These are phyloP conservation scores for Neofusicoccum kwambonambiense DNA, from an alignment of 2,329 filamentous ascomycete genomes.

Conservation along the genomic window DNA sequence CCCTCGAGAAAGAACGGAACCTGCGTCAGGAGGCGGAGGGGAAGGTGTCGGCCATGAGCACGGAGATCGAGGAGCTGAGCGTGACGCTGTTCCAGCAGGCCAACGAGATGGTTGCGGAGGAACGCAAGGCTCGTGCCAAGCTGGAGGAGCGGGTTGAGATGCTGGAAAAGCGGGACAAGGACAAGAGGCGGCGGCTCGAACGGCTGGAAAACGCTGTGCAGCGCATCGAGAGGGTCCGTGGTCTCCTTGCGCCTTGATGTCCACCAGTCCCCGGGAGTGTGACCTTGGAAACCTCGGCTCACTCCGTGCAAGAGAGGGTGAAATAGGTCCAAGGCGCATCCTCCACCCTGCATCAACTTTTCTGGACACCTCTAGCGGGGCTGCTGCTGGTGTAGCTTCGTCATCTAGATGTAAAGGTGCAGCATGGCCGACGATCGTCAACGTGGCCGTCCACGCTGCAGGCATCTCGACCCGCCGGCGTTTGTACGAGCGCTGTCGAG, in stretches of 20 bases:
- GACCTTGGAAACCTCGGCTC: background rate
- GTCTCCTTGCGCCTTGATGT: slow-evolving; percentile 48
- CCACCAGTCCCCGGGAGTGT: background rate
- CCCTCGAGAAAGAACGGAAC: slow-evolving; percentile 64
- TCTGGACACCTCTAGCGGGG: background rate
- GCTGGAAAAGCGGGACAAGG: slow-evolving; percentile 67
- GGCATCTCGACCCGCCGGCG: background rate
- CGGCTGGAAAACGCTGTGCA: slow-evolving; percentile 68
- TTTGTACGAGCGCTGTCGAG: background rate
- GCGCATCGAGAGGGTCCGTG: slow-evolving; percentile 69
- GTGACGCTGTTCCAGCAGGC: slow-evolving; percentile 76
- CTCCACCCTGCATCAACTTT: background rate
- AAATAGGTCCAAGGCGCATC: background rate
- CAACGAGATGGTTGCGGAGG: slow-evolving; percentile 81
- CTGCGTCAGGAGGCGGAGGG: slow-evolving; percentile 69
- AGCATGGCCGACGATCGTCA: background rate
- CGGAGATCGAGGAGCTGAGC: slow-evolving; percentile 76
- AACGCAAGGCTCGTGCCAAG: slow-evolving; percentile 67
- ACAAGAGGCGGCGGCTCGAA: slow-evolving; percentile 68
- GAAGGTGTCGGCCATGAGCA: slow-evolving; percentile 63
- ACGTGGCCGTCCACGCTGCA: background rate
- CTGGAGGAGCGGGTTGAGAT: slow-evolving; percentile 69
- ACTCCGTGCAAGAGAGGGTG: background rate
- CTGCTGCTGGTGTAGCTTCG: background rate
- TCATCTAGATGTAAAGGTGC: background rate